Conservation (phyloP, 139 green algal species). For the Volvox reticuliferus region DNA sequence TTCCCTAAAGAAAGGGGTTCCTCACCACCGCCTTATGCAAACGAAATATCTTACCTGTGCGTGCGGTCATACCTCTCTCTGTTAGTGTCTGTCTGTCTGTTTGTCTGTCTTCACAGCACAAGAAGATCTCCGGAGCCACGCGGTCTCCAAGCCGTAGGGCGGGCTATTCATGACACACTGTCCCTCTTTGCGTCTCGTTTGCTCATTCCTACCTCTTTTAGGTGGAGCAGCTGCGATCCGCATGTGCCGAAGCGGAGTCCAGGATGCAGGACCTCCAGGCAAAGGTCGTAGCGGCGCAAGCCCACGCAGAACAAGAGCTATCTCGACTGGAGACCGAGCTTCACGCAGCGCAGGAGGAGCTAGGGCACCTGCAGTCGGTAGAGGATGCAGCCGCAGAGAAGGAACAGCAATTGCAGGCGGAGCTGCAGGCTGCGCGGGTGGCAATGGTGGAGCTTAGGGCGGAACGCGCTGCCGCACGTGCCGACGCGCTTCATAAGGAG, state of each 20-base stretch:
- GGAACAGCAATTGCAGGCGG: not conserved
- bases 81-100: no score
- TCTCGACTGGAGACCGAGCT: not conserved
- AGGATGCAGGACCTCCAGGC: not conserved
- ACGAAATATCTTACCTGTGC: no score
- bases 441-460: constrained; percentile 22
- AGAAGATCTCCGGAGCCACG: no score
- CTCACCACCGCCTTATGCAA: no score
- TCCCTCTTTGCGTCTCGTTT: no score
- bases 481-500: not conserved
- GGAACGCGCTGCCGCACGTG: constrained; percentile 2
- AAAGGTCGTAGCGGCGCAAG: not conserved
- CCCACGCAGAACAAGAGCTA: not conserved
- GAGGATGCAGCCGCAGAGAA: not conserved
- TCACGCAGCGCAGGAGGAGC: not conserved
- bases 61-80: no score
- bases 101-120: no score
- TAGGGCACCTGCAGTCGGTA: not conserved
- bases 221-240: not conserved
- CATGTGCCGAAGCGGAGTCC: constrained; percentile 18
- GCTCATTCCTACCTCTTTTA: not conserved
- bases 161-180: not conserved
- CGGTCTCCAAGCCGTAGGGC: no score
- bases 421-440: constrained; percentile 22
- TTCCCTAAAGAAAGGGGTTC: no score